Percentiles rank a stretch among this genome's conserved stretches.
These are phyloP conservation scores for Euptelea pleiosperma DNA, from an alignment of 164 flowering plant species.

Conservation along the genomic window DNA sequence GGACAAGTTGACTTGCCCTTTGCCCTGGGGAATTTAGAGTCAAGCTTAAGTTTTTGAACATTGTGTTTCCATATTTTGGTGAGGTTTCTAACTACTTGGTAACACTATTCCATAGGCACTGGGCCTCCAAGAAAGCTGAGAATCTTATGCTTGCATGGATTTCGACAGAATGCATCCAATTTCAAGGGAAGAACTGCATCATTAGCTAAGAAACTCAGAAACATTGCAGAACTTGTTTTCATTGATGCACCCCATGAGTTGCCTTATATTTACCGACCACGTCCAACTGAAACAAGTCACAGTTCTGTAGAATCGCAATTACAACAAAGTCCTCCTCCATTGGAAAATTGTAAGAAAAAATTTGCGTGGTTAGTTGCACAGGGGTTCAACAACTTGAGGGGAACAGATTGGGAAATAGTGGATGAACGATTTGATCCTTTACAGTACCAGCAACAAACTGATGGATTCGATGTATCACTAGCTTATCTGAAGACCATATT, in stretches of 20 bases:
- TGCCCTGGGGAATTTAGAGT: background rate
- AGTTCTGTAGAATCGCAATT: slow-evolving; percentile 1
- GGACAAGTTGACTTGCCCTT: background rate
- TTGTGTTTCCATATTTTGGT: background rate
- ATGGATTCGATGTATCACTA: slow-evolving; percentile 61
- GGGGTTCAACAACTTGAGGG: slow-evolving; percentile 23
- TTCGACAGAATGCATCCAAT: slow-evolving; percentile 89
- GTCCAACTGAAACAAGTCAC: slow-evolving; percentile 12
- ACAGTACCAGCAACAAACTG: slow-evolving; percentile 77
- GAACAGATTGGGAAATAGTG: slow-evolving; percentile 48
- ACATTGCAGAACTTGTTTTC: slow-evolving; percentile 69
- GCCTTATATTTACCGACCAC: slow-evolving; percentile 65
- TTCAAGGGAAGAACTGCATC: slow-evolving; percentile 93
- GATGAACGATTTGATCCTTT: slow-evolving; percentile 69
- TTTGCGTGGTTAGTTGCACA: slow-evolving; percentile 78
- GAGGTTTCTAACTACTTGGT: slow-evolving; percentile 7
- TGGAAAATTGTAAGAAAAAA: slow-evolving; percentile 53
- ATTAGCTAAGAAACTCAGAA: slow-evolving; percentile 80
- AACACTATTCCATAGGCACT: slow-evolving; percentile 21
- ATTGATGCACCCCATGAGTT: slow-evolving; percentile 85
- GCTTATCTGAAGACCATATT: slow-evolving; percentile 45
- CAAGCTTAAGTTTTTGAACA: background rate
- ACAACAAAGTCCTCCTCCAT: slow-evolving; percentile 40
- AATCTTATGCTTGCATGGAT: slow-evolving; percentile 93
- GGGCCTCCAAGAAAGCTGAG: slow-evolving; percentile 55